Evolutionary conservation across 345 rosid genomes (phyloP).

Genomic region (Bruguiera gymnorhiza): DNA sequence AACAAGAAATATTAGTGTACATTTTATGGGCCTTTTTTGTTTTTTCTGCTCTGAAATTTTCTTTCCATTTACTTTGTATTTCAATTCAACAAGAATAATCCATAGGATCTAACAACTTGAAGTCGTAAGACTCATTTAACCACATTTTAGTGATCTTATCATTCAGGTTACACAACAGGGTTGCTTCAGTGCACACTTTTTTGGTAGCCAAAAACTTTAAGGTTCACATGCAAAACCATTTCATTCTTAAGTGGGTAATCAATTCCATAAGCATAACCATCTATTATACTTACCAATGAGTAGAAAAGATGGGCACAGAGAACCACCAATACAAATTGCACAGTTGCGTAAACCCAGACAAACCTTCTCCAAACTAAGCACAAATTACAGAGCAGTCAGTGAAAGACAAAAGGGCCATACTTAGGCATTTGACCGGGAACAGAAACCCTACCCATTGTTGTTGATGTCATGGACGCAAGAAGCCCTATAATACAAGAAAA

Average conservation of each 20-base stretch:
- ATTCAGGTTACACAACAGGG: background rate
- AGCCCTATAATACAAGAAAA: conserved; percentile 89
- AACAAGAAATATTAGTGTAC: background rate
- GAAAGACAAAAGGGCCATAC: background rate
- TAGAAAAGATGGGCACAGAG: conserved; percentile 71
- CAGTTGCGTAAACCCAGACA: conserved; percentile 68
- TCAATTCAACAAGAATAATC: too few relatives aligned
- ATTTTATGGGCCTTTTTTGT: background rate
- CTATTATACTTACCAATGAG: conserved; percentile 50
- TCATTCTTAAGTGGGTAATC: background rate
- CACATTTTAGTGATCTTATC: background rate
- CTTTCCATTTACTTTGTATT: too few relatives aligned
- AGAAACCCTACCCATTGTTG: conserved; percentile 74
- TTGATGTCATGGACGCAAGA: conserved; percentile 88
- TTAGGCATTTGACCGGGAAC: background rate
- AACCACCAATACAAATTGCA: conserved; percentile 69
- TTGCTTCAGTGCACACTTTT: too few relatives aligned
- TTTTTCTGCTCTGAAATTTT: too few relatives aligned
- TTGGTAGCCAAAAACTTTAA: too few relatives aligned
- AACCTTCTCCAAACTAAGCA: conserved; percentile 54
- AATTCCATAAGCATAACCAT: background rate
- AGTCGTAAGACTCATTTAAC: background rate
- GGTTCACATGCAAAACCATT: background rate
- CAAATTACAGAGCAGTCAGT: conserved; percentile 9
- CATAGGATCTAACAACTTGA: background rate